Percentiles rank a stretch among this genome's conserved stretches.
Evolutionary conservation across 2,329 filamentous ascomycete genomes (phyloP).

Genomic region (Clonostachys rhizophaga): DNA sequence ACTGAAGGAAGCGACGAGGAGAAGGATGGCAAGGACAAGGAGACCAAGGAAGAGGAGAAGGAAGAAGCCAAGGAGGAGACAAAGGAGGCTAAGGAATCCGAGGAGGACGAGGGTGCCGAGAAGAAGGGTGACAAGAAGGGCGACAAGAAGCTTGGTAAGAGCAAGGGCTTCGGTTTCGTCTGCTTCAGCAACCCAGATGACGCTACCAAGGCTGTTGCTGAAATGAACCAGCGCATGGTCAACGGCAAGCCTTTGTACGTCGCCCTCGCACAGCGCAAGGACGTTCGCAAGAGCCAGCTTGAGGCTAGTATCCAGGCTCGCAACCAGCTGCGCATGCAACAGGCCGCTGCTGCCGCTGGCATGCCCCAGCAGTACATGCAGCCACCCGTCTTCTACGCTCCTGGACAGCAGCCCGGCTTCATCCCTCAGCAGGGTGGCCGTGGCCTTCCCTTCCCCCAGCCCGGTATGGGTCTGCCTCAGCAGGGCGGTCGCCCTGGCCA

Average conservation of each 20-base stretch:
- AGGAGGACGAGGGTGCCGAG: slow-evolving; percentile 41
- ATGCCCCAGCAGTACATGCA: slow-evolving; percentile 88
- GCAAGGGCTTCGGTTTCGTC: slow-evolving; percentile 99
- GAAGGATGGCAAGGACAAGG: slow-evolving; percentile 45
- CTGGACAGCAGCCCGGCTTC: slow-evolving; percentile 72
- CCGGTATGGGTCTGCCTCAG: slow-evolving; percentile 61
- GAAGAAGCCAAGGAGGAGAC: slow-evolving; percentile 44
- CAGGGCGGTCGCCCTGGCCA: slow-evolving; percentile 82
- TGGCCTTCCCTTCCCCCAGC: slow-evolving; percentile 63
- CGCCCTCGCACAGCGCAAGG: slow-evolving; percentile 97
- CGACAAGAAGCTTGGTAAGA: slow-evolving; percentile 81
- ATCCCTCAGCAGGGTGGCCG: slow-evolving; percentile 57
- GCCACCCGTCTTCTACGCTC: slow-evolving; percentile 86
- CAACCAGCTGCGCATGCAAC: slow-evolving; percentile 98
- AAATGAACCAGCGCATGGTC: slow-evolving; percentile 99
- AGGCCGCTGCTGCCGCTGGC: slow-evolving; percentile 84
- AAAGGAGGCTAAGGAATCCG: slow-evolving; percentile 34
- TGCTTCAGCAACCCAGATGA: slow-evolving; percentile 99
- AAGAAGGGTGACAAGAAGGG: slow-evolving; percentile 52
- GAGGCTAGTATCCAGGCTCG: slow-evolving; percentile 99
- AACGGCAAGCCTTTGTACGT: slow-evolving; percentile 96
- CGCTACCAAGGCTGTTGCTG: slow-evolving; percentile 96
- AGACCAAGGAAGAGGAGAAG: slow-evolving; percentile 34
- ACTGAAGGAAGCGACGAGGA: slow-evolving; percentile 51
- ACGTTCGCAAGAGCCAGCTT: slow-evolving; percentile 98